Evolutionary conservation across 306 rosid species (phyloP), one percentile per base, ranked within the genome.

Genomic region (Morella rubra): DNA sequence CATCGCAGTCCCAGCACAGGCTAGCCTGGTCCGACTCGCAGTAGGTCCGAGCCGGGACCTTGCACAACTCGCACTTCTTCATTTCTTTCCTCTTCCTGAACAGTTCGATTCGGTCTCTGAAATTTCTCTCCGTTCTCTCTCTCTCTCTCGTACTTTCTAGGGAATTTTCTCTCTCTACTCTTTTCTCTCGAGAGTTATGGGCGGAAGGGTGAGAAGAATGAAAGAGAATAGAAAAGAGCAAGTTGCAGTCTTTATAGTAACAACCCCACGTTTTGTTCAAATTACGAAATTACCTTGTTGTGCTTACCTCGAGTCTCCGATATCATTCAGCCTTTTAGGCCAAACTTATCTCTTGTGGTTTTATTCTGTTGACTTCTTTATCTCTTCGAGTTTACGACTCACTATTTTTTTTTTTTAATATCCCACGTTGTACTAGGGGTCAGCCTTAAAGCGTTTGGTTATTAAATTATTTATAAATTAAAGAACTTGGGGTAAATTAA

Each of bases 1-100:
- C 85, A 74, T 92, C 97, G 83, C 97, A 92, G 80, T 70, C 77
- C 97, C 96, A 92, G 80, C 97, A 92, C 12, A 92, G 55, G 75
- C 82, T 87, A 0, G 97, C 97, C 79, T 86, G 85, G 80, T 92
- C 97, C 0, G 96, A 87, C 60, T 92, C 93, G 47, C 97, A 92
- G 86, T 76, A 87, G 61, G 87, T 80, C 71, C 87, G 79, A 3
- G 97, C 92, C 65, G 84, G 87, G 53, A 55, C 75, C 78, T 84
- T 86, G 79, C 97, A 92, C 0, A 92, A 84, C 76, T 90, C 97
- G 55, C 97, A 92, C 37, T 73, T 86, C 86, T 87, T 91, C 94
- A 89, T 49, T 15, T 49, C 53, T 49, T 49, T 15, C 53, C 16
- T 12, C 16, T 5, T 49, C 53, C 53, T 9, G 53, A 49, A 49